Evolutionary conservation across 2,329 filamentous ascomycete genomes (phyloP).

Genomic region (Emergomyces orientalis): DNA sequence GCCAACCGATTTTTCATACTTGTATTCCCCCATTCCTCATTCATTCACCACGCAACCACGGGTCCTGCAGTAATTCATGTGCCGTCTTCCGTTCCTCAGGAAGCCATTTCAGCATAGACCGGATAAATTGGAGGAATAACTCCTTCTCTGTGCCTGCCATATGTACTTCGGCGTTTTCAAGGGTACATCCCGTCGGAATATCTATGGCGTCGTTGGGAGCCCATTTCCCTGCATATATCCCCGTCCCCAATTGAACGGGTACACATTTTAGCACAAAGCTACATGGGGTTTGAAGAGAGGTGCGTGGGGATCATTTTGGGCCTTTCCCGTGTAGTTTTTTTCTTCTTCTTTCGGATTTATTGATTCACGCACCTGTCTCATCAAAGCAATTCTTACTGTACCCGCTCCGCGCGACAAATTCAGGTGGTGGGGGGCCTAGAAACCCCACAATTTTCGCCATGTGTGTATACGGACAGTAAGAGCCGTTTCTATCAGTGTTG

Average conservation of each 20-base stretch:
- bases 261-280: neutral
- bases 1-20: too few species aligned
- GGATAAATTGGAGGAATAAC: constrained; percentile 28
- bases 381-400: constrained; percentile 17
- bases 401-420: constrained; percentile 27
- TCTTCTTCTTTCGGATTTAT: neutral
- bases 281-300: neutral
- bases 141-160: constrained; percentile 24
- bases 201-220: neutral
- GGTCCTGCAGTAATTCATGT: constrained; percentile 30
- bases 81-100: constrained; percentile 32
- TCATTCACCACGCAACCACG: constrained; percentile 23
- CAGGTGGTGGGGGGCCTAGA: constrained; percentile 29
- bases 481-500: constrained; percentile 8
- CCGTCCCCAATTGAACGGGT: neutral
- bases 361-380: constrained; percentile 10
- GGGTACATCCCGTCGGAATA: neutral
- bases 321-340: neutral
- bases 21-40: too few species aligned
- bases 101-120: constrained; percentile 32
- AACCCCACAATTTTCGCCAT: constrained; percentile 32
- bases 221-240: neutral
- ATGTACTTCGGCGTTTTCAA: constrained; percentile 18
- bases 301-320: neutral
- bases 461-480: constrained; percentile 19